These are phyloP conservation scores for Claviceps maximensis DNA, from an alignment of 2,329 filamentous ascomycete species.

Conservation along the genomic window DNA sequence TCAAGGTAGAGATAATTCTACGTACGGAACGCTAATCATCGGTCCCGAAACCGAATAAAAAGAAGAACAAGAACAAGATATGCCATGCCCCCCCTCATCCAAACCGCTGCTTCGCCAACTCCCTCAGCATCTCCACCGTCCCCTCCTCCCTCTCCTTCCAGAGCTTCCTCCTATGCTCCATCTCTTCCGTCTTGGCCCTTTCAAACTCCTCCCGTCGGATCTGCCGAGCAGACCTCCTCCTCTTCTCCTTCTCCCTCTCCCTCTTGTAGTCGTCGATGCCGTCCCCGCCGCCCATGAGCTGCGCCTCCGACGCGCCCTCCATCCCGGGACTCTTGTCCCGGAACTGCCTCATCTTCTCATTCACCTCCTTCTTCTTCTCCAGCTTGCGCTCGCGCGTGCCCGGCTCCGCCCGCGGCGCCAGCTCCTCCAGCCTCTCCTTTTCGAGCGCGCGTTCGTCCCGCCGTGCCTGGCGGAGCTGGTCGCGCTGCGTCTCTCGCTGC, in stretches of 20 bases:
- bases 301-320: conserved; percentile 40
- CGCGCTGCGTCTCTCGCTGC: conserved; percentile 35
- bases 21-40: too few species aligned
- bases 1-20: too few species aligned
- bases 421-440: conserved; percentile 63
- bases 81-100: too few species aligned
- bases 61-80: too few species aligned
- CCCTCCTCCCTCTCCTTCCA: too few species aligned
- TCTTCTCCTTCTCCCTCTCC: conserved; percentile 49
- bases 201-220: conserved; percentile 68
- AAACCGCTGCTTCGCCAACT: too few species aligned
- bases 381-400: conserved; percentile 72
- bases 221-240: conserved; percentile 74
- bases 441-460: conserved; percentile 52
- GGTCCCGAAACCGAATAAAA: too few species aligned
- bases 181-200: conserved; percentile 61
- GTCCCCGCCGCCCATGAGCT: conserved; percentile 63
- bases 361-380: conserved; percentile 68
- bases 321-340: conserved; percentile 51
- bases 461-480: conserved; percentile 47
- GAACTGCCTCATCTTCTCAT: conserved; percentile 63
- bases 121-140: too few species aligned
- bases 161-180: conserved; percentile 61
- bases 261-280: conserved; percentile 56
- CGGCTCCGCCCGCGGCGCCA: conserved; percentile 69